Conservation (phyloP, 2,329 filamentous ascomycete species). For the Emmonsiellopsis sp. region DNA sequence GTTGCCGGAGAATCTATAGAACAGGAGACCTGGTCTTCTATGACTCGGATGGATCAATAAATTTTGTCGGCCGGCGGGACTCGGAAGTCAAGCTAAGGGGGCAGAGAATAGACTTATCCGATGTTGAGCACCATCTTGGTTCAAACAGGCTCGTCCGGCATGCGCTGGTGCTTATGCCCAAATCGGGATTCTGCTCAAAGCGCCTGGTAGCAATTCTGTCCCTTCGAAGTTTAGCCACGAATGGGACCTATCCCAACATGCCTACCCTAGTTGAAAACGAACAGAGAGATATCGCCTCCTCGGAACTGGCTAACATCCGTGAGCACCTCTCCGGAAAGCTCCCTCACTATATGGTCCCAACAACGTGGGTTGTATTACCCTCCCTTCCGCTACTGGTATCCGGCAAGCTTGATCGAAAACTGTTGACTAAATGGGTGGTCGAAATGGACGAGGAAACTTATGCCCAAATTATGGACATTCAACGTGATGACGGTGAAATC, state of each 20-base stretch:
- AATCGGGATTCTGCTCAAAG: not conserved
- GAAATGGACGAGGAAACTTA: conserved; percentile 1
- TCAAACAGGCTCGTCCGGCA: not conserved
- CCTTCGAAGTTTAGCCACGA: not conserved
- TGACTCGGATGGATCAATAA: conserved; percentile 11
- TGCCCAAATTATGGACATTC: not conserved
- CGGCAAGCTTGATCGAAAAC: conserved; percentile 6
- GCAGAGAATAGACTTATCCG: conserved; percentile 14
- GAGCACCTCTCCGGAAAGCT: conserved; percentile 1
- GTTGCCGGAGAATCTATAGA: conserved; percentile 9
- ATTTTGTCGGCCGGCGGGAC: conserved; percentile 19
- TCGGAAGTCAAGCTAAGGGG: conserved; percentile 16
- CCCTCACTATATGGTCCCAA: conserved; percentile 11
- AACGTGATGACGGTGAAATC: not conserved
- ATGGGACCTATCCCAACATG: not conserved
- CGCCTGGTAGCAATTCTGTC: not conserved
- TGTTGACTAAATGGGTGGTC: conserved; percentile 7
- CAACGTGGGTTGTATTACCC: conserved; percentile 6
- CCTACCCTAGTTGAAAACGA: not conserved
- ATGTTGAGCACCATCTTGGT: conserved; percentile 16
- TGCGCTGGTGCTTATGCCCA: not conserved
- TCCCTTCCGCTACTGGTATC: conserved; percentile 7
- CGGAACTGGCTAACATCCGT: not conserved
- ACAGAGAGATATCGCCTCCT: not conserved
- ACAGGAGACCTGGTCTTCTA: conserved; percentile 15